These are phyloP conservation scores for Boletales sp. DNA, from an alignment of 768 basidiomycete genomes.

Conservation along the genomic window DNA sequence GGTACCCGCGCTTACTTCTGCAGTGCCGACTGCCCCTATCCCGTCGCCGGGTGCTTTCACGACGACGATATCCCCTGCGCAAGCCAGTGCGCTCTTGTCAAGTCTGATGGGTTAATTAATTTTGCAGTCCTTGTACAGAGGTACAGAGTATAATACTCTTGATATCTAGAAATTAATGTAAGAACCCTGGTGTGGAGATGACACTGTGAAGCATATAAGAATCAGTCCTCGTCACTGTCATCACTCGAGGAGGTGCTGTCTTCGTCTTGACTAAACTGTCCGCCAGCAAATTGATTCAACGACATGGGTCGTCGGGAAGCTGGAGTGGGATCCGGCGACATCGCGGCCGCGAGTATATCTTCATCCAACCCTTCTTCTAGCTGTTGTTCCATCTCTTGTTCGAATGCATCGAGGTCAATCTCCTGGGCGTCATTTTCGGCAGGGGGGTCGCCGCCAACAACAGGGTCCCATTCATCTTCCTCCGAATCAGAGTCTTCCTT, in stretches of 20 bases:
- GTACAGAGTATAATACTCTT: conserved; percentile 3
- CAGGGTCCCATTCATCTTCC: conserved; percentile 52
- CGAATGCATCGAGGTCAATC: conserved; percentile 35
- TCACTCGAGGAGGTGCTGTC: conserved; percentile 54
- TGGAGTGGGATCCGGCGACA: conserved; percentile 34
- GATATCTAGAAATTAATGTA: conserved; percentile 4
- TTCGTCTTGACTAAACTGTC: conserved; percentile 37
- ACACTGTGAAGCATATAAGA: not conserved
- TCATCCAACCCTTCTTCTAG: conserved; percentile 43
- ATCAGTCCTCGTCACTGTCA: conserved; percentile 51
- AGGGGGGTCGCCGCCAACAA: conserved; percentile 26
- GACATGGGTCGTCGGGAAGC: conserved; percentile 43
- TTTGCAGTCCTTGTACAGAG: not conserved
- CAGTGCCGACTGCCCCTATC: conserved; percentile 17
- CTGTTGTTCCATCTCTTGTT: conserved; percentile 33
- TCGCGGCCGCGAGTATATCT: conserved; percentile 47
- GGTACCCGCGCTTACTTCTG: conserved; percentile 23
- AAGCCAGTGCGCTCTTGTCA: conserved; percentile 31
- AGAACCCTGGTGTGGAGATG: conserved; percentile 3
- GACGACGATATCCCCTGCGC: conserved; percentile 19
- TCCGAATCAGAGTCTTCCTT: conserved; percentile 39
- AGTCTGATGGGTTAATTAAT: conserved; percentile 22
- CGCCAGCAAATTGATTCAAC: conserved; percentile 46
- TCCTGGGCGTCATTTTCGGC: conserved; percentile 30
- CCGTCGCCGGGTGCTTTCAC: conserved; percentile 5